Conservation (phyloP, 495 filamentous ascomycete species). For the Trichoderma erinaceum region DNA sequence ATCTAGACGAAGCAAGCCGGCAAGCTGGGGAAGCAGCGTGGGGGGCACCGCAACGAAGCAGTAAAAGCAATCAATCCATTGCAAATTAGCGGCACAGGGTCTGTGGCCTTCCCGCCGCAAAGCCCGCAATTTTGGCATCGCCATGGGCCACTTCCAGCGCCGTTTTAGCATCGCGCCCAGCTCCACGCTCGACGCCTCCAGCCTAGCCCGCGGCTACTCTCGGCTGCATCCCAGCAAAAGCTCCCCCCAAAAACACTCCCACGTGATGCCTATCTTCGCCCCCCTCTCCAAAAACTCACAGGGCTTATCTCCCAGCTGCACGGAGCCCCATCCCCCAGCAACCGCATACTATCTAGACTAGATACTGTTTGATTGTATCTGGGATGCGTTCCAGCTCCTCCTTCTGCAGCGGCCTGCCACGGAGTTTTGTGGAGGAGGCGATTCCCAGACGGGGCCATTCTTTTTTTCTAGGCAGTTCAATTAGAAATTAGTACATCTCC, state of each 20-base stretch:
- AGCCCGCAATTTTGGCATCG: no score
- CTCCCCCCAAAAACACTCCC: background rate
- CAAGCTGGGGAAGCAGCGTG: no score
- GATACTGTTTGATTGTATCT: background rate
- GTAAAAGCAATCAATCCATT: no score
- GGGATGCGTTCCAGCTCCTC: background rate
- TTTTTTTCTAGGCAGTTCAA: background rate
- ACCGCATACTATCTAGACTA: background rate
- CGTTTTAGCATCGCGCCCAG: background rate
- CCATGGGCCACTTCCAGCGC: no score
- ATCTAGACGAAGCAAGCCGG: no score
- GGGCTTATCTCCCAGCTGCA: background rate
- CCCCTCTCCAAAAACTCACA: background rate
- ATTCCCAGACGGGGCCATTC: background rate
- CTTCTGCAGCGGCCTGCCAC: conserved; percentile 3
- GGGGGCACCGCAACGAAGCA: no score
- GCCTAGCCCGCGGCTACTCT: conserved; percentile 2
- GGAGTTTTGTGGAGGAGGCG: background rate
- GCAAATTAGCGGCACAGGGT: no score
- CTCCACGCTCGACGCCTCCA: background rate
- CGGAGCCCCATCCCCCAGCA: background rate
- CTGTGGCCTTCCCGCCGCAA: no score
- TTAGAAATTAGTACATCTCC: background rate
- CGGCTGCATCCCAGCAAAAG: background rate
- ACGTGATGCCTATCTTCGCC: background rate